phyloP scores from a whole-genome alignment of 73 alveolate species.

The Halteria grandinella region DNA sequence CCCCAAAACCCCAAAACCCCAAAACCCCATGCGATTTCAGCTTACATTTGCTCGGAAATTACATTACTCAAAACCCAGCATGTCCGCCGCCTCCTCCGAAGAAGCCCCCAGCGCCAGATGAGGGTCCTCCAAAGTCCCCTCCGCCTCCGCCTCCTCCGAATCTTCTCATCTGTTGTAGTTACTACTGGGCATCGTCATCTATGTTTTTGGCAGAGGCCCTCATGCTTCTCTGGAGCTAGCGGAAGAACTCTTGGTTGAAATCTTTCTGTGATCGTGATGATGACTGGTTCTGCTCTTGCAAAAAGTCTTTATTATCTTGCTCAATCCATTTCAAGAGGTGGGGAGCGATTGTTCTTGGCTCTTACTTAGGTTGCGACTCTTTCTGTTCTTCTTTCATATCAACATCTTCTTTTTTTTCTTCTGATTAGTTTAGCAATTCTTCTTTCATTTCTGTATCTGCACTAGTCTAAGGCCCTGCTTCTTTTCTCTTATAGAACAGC shows the following conservation, averaged over 20 bases:
- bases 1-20: no score
- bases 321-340: constrained; percentile 3
- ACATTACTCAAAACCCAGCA: constrained; percentile 5
- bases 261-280: background rate
- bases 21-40: background rate
- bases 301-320: constrained; percentile 17
- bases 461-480: background rate
- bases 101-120: constrained; percentile 50
- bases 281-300: constrained; percentile 10
- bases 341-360: background rate
- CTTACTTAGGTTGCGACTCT: background rate
- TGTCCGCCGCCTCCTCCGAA: constrained; percentile 39
- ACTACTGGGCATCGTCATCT: constrained; percentile 31
- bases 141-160: constrained; percentile 10
- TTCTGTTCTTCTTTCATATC: background rate
- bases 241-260: constrained; percentile 8
- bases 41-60: background rate
- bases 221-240: constrained; percentile 10
- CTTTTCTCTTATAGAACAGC: constrained; percentile 24
- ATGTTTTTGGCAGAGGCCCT: constrained; percentile 17
- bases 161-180: no score
- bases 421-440: background rate
- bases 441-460: background rate
- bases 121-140: constrained; percentile 43
- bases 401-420: background rate